Base-by-base conservation (phyloP, 1,139 yeast species). In the Diutina mesorugosa region DNA sequence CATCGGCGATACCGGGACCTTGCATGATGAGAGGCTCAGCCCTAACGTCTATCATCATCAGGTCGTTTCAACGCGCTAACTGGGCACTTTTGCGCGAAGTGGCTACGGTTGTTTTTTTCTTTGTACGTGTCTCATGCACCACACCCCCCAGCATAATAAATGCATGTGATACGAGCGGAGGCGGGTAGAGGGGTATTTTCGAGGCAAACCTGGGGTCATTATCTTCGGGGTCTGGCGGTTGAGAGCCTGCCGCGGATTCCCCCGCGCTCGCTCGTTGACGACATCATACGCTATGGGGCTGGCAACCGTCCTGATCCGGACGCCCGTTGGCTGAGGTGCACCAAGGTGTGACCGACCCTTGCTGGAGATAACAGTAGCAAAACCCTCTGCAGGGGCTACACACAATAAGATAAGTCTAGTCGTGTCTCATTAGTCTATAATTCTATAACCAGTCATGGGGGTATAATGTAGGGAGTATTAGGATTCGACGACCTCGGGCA, bases 391-490 rank as follows among this genome's bases (percentile, higher is more conserved):
- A 32, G 38, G 38, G 38, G 38, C 12, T 32, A 32, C 12, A 32
- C 38, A 32, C 12, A 21, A 21, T 21, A 21, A 21, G 26, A 21
- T 21, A 2, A 21, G 21, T 46, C 6, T 47, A 14, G 16, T 28
- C 51, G 21, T 47, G 51, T 47, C 51, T 47, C 51, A 29, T 47
- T 28, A 47, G 16, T 47, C 51, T 47, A 47, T 47, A 47, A 47
- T 30, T 47, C 51, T 47, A 47, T 47, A 47, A 26, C 16, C 28
- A 47, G 5, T 26, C 30, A 9, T 8, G 14, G 41, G 41, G 41
- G 41, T 5, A 5, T 35, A 2, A 8, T 32, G 38, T 32, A 6
- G 41, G 14, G n/a, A 29, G 12, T 14, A 14, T 16, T 48, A 48
- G 18, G 53, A 50, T 50, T 50, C 53, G 9, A 50, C 18, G 10